Base-by-base conservation (phyloP, 2,329 filamentous ascomycete species). In the Penicillium sclerotigenum region DNA sequence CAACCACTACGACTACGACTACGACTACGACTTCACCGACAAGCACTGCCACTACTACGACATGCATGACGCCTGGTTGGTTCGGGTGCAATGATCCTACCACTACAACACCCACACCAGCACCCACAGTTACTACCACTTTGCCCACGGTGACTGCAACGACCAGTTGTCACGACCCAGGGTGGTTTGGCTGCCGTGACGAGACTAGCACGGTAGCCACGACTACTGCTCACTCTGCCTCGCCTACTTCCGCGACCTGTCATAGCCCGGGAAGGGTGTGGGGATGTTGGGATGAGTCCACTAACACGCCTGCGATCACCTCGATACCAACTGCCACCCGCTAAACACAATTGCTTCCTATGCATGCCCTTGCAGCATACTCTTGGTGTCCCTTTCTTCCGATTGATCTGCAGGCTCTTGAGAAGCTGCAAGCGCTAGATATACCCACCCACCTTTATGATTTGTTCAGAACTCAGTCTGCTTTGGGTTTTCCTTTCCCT, bases 41-140 rank as follows among this genome's bases (percentile, higher is more conserved):
- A 7, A 69, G 65, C 6, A 64, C 65, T 6, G 68, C 68, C 14
- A 68, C 68, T 16, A 68, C 70, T 22, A 65, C 71, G 3, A 74
- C 68, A 11, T 75, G 73, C 54, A 57, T 68, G 42, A 65, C 64
- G 33, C 71, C 70, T 36, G 73, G 73, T 10, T 75, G 72, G 72
- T 75, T 72, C 50, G 71, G 72, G 20, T 74, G 72, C 57, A 71
- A 71, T 16, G 74, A 77, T 57, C 63, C 67, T 14, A 71, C 68
- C 18, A 56, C 68, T 16, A 56, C 68, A 11, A 58, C 58, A 14
- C 57, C 61, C 10, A 63, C 65, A 4, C 50, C 60, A 8, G 47
- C 47, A n/a, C 55, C 66, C 14, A 54, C 57, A 47, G 22, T 47
- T 2, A 57, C 57, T 5, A 40, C 48, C 16, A 46, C 48, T 31